A percentile compares a stretch with the other conserved stretches of the same genome.
These are phyloP conservation scores for Boletellus deceptivus DNA, from an alignment of 1,284 basidiomycete species.

Conservation along the genomic window DNA sequence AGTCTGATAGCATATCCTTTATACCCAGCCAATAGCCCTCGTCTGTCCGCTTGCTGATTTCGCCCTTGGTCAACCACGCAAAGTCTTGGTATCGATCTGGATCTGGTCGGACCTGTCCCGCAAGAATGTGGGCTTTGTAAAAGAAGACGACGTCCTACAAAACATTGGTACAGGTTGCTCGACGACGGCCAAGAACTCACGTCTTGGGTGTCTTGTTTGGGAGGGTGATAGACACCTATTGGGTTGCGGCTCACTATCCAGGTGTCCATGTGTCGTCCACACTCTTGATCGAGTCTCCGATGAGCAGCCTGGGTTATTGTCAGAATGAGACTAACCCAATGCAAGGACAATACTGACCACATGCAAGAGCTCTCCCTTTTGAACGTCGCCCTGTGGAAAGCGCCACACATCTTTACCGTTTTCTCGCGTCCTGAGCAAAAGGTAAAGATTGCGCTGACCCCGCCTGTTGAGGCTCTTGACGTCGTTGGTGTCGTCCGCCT, in stretches of 20 bases:
- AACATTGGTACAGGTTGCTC: slow-evolving; percentile 1
- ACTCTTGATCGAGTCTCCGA: slow-evolving; percentile 61
- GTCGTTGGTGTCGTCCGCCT: slow-evolving; percentile 62
- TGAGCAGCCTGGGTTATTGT: slow-evolving; percentile 57
- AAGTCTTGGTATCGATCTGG: slow-evolving; percentile 63
- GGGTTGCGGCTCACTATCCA: slow-evolving; percentile 80
- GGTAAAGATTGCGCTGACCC: slow-evolving; percentile 84
- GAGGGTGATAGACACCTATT: slow-evolving; percentile 63
- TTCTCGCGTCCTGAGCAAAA: slow-evolving; percentile 61
- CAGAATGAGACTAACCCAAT: slow-evolving; percentile 2
- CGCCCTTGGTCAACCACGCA: slow-evolving; percentile 89
- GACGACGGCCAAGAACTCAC: slow-evolving; percentile 24
- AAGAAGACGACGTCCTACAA: slow-evolving; percentile 63
- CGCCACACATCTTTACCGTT: slow-evolving; percentile 65
- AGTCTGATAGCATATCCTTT: slow-evolving; percentile 77
- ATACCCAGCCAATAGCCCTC: slow-evolving; percentile 72
- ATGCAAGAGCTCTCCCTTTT: slow-evolving; percentile 66
- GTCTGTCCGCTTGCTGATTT: slow-evolving; percentile 67
- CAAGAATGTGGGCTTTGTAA: slow-evolving; percentile 81
- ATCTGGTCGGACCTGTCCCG: slow-evolving; percentile 66
- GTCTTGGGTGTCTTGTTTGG: slow-evolving; percentile 34
- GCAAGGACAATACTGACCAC: slow-evolving; percentile 44
- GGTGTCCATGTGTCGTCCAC: slow-evolving; percentile 74
- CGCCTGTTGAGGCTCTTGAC: slow-evolving; percentile 77
- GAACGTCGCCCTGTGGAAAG: slow-evolving; percentile 72